Percentiles rank a stretch among this genome's conserved stretches.
phyloP scores from a whole-genome alignment of 2,329 filamentous ascomycete genomes.

The Tolypocladium nubicola region DNA sequence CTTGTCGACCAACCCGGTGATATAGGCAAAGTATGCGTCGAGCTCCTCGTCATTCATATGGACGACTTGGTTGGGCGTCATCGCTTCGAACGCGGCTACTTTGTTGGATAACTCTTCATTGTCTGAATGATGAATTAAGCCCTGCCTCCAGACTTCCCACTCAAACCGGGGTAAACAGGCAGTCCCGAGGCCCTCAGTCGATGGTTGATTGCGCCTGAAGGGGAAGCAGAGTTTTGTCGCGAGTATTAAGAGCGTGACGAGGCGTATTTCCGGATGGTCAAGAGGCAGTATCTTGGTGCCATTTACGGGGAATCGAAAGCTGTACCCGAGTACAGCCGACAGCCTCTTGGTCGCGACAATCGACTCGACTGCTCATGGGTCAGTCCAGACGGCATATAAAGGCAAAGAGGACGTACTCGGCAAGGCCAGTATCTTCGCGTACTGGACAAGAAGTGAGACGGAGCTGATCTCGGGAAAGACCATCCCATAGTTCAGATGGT shows the following conservation, averaged over 20 bases:
- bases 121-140: slow-evolving; percentile 24
- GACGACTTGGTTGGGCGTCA: slow-evolving; percentile 52
- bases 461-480: slow-evolving; percentile 63
- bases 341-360: slow-evolving; percentile 30
- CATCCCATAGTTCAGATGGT: slow-evolving; percentile 58
- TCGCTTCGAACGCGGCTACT: slow-evolving; percentile 31
- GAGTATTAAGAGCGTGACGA: slow-evolving; percentile 62
- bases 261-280: slow-evolving; percentile 62
- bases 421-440: slow-evolving; percentile 60
- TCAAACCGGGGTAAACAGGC: slow-evolving; percentile 34
- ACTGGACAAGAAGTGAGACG: slow-evolving; percentile 56
- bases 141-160: slow-evolving; percentile 60
- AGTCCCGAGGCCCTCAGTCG: slow-evolving; percentile 8
- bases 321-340: slow-evolving; percentile 38
- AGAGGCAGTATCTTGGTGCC: slow-evolving; percentile 34
- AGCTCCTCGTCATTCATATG: slow-evolving; percentile 49
- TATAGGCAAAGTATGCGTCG: slow-evolving; percentile 50
- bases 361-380: slow-evolving; percentile 42
- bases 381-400: slow-evolving; percentile 8
- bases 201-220: slow-evolving; percentile 46
- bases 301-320: slow-evolving; percentile 38
- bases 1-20: slow-evolving; percentile 20
- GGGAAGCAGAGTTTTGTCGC: slow-evolving; percentile 73
- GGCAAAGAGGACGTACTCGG: slow-evolving; percentile 44
- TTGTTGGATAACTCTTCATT: slow-evolving; percentile 3